These are phyloP conservation scores for Kodamaea hsintzibuensis DNA, from an alignment of 805 yeast genomes.

Conservation along the genomic window DNA sequence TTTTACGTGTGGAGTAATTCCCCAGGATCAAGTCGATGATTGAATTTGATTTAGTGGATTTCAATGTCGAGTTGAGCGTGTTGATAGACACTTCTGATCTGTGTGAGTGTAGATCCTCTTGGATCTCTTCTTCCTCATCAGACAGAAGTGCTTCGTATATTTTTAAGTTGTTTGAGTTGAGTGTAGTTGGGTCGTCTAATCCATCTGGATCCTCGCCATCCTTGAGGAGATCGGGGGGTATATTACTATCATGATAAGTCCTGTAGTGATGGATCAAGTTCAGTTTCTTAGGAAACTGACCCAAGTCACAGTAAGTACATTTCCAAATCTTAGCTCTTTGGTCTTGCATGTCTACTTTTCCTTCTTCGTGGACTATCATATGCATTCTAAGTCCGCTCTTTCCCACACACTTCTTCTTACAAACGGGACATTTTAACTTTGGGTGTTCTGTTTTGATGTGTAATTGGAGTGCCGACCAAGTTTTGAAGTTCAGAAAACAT, in stretches of 20 bases:
- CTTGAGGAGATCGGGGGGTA: constrained; percentile 29
- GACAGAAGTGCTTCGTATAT: constrained; percentile 9
- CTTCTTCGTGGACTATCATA: constrained; percentile 63
- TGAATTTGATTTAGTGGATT: constrained; percentile 22
- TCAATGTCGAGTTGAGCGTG: constrained; percentile 9
- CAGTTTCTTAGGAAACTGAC: constrained; percentile 54
- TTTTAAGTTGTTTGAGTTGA: constrained; percentile 9
- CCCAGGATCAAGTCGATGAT: constrained; percentile 38
- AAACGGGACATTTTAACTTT: constrained; percentile 58
- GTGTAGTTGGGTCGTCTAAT: constrained; percentile 4
- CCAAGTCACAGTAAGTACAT: constrained; percentile 54
- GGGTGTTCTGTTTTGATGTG: constrained; percentile 78
- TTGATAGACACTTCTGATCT: constrained; percentile 9
- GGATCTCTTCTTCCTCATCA: constrained; percentile 12
- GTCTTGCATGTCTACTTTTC: constrained; percentile 4
- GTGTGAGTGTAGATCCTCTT: constrained; percentile 2
- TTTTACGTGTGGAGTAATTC: constrained; percentile 35
- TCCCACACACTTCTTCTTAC: constrained; percentile 76
- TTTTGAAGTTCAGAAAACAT: constrained; percentile 60
- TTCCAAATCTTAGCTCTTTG: constrained; percentile 62
- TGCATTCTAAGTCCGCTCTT: constrained; percentile 69
- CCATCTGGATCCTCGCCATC: constrained; percentile 13
- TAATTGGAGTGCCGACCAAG: constrained; percentile 70
- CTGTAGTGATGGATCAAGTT: constrained; percentile 60
- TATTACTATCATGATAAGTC: constrained; percentile 43